Evolutionary conservation across 345 rosid genomes (phyloP).

Genomic region (Acer yangbiense): DNA sequence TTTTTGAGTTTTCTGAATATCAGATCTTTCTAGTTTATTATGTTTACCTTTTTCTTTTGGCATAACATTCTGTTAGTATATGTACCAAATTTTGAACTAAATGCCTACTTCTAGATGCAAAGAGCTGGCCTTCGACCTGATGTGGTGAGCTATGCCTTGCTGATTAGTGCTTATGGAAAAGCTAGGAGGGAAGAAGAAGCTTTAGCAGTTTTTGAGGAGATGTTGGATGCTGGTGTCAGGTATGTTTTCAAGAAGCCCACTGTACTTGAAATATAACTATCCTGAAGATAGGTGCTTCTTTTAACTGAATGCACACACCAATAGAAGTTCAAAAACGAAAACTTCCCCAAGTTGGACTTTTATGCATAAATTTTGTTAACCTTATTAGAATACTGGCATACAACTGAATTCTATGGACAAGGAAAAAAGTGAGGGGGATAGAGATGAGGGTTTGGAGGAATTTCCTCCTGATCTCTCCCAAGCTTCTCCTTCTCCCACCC

Average conservation of each 20-base stretch:
- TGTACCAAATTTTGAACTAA: conserved; percentile 22
- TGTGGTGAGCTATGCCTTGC: conserved; percentile 90
- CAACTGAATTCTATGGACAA: background rate
- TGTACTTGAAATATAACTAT: background rate
- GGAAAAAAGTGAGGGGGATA: background rate
- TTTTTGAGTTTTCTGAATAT: background rate
- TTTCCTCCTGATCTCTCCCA: background rate
- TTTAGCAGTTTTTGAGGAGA: conserved; percentile 94
- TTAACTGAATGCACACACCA: background rate
- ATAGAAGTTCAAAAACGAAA: too few species aligned
- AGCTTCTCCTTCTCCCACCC: too few species aligned
- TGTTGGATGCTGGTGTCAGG: conserved; percentile 98
- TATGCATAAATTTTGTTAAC: background rate
- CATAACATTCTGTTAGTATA: background rate
- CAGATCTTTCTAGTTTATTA: background rate
- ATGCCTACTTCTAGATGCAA: conserved; percentile 71
- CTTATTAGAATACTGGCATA: background rate
- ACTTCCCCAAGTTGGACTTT: background rate
- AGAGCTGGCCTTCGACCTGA: conserved; percentile 84
- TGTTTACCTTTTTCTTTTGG: background rate
- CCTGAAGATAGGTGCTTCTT: conserved; percentile 8
- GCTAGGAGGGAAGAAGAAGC: conserved; percentile 99
- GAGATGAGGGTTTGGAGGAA: background rate
- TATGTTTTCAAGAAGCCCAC: conserved; percentile 16
- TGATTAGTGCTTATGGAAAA: conserved; percentile 90